These are phyloP conservation scores for Amaranthus palmeri DNA, from an alignment of 148 eudicot genomes.

Conservation along the genomic window DNA sequence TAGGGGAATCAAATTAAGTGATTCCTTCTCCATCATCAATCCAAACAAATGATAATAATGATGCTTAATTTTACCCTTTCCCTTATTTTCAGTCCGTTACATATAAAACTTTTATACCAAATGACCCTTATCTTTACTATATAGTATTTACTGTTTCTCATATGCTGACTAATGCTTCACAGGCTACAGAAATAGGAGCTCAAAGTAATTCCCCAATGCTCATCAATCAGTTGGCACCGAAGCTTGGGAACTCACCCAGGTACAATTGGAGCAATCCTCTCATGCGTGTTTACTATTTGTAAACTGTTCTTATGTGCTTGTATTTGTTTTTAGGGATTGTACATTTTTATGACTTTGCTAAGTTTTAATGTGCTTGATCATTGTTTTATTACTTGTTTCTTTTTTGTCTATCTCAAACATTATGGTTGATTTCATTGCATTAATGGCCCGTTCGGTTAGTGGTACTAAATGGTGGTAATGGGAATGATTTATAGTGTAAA, in stretches of 20 bases:
- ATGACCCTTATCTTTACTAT: no score
- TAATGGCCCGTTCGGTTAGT: no score
- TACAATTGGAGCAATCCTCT: constrained; percentile 19
- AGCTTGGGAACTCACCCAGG: constrained; percentile 50
- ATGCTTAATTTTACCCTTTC: no score
- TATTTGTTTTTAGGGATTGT: background rate
- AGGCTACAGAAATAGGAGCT: constrained; percentile 45
- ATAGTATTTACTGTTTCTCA: background rate
- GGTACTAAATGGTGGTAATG: no score
- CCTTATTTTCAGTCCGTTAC: no score
- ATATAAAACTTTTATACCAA: no score
- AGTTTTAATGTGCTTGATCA: background rate
- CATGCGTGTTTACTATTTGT: background rate
- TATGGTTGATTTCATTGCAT: background rate
- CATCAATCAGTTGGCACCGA: constrained; percentile 37
- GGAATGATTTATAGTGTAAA: no score
- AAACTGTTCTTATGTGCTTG: background rate
- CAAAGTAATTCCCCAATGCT: constrained; percentile 32
- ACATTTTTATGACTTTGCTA: background rate
- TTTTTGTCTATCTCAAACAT: background rate
- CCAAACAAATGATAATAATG: no score
- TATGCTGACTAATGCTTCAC: constrained; percentile 20
- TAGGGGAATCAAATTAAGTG: no score
- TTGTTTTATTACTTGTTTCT: background rate
- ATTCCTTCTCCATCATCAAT: no score